These are phyloP conservation scores for Macrolepiota fuliginosa DNA, from an alignment of 768 basidiomycete genomes.

Conservation along the genomic window DNA sequence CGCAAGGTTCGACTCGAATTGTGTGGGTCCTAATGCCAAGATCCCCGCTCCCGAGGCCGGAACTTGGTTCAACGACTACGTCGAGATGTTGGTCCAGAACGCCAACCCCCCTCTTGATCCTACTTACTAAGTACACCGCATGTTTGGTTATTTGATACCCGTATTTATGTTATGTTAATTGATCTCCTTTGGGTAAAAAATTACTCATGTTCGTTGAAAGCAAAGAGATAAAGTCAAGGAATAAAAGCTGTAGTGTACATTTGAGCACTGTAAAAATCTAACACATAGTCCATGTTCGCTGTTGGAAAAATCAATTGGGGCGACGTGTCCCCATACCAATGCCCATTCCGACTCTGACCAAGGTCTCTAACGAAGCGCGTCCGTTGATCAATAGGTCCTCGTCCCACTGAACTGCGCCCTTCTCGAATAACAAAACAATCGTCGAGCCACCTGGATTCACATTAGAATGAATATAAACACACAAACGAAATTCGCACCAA, in stretches of 20 bases:
- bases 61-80: slow-evolving; percentile 32
- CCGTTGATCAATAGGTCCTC: slow-evolving; percentile 86
- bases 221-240: not conserved
- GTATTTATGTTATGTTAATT: not conserved
- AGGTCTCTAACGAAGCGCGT: slow-evolving; percentile 82
- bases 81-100: slow-evolving; percentile 25
- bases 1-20: slow-evolving; percentile 27
- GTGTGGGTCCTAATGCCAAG: slow-evolving; percentile 22
- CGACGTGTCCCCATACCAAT: slow-evolving; percentile 45
- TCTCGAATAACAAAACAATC: slow-evolving; percentile 88
- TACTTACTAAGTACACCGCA: not conserved
- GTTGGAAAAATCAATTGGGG: not conserved
- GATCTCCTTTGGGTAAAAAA: no score
- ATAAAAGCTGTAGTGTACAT: not conserved
- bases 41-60: slow-evolving; percentile 36
- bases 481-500: slow-evolving; percentile 55
- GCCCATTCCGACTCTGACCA: slow-evolving; percentile 86
- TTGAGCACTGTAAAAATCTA: not conserved
- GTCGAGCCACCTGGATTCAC: slow-evolving; percentile 77
- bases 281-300: not conserved
- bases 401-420: slow-evolving; percentile 84
- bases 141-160: not conserved
- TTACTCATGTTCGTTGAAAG: not conserved
- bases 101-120: slow-evolving; percentile 23
- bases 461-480: not conserved